Conservation (phyloP, 768 basidiomycete species). For the Gyrodon lividus region DNA sequence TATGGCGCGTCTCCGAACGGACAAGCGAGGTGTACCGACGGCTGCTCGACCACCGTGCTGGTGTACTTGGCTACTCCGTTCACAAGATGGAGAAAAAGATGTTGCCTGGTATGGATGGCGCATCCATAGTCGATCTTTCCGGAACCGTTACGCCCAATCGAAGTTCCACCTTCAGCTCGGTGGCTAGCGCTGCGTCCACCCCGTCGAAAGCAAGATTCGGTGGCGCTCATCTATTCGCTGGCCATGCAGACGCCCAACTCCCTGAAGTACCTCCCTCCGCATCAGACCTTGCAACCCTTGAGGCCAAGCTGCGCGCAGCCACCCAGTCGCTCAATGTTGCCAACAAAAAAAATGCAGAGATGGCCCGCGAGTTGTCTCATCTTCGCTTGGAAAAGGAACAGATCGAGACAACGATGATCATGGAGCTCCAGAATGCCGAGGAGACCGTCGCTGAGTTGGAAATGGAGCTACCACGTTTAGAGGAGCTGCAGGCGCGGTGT, state of each 20-base stretch:
- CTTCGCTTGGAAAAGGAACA: slow-evolving; percentile 68
- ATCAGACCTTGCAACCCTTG: slow-evolving; percentile 50
- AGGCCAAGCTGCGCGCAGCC: slow-evolving; percentile 63
- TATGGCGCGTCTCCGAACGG: slow-evolving; percentile 65
- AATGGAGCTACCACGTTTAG: slow-evolving; percentile 50
- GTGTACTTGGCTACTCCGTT: slow-evolving; percentile 72
- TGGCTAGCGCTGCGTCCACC: slow-evolving; percentile 41
- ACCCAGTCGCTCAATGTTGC: slow-evolving; percentile 57
- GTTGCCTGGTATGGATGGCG: slow-evolving; percentile 27
- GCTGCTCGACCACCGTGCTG: slow-evolving; percentile 80
- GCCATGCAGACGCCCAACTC: slow-evolving; percentile 67
- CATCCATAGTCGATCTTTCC: slow-evolving; percentile 40
- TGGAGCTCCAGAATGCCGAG: slow-evolving; percentile 67
- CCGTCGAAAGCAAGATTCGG: slow-evolving; percentile 65
- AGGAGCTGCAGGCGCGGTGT: slow-evolving; percentile 46
- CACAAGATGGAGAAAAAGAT: slow-evolving; percentile 63
- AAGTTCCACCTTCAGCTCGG: slow-evolving; percentile 52
- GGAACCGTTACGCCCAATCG: slow-evolving; percentile 53
- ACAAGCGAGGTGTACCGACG: slow-evolving; percentile 59
- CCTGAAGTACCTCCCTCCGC: slow-evolving; percentile 44
- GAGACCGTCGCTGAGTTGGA: slow-evolving; percentile 61
- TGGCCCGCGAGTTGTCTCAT: slow-evolving; percentile 60
- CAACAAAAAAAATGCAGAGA: slow-evolving; percentile 58
- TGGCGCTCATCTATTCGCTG: slow-evolving; percentile 82
- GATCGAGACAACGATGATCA: slow-evolving; percentile 58